phyloP scores from a whole-genome alignment of 371 early-diverging fungal species.

The Lichtheimia hyalospora region DNA sequence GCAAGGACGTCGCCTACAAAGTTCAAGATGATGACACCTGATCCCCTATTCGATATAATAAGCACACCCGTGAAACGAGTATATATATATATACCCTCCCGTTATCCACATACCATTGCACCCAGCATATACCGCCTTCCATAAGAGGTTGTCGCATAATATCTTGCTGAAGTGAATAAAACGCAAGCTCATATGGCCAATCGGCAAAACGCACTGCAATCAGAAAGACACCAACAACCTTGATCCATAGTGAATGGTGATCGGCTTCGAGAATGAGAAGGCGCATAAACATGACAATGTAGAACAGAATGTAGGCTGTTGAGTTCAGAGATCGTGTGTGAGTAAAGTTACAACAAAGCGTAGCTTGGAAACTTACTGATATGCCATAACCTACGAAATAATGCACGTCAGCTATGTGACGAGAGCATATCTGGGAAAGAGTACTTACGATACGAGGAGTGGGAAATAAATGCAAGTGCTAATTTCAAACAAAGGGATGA shows the following conservation, averaged over 20 bases:
- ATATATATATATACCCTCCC: neutral
- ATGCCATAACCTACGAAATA: slow-evolving; percentile 30
- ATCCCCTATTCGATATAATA: slow-evolving; percentile 24
- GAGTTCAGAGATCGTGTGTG: too few species aligned
- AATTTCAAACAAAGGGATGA: slow-evolving; percentile 47
- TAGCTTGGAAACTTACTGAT: slow-evolving; percentile 18
- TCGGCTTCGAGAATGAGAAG: slow-evolving; percentile 38
- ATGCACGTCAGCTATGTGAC: neutral
- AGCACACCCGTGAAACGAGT: neutral
- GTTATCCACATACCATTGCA: slow-evolving; percentile 31
- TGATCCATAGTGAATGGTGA: slow-evolving; percentile 37
- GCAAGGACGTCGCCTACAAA: slow-evolving; percentile 46
- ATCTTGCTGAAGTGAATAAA: slow-evolving; percentile 18
- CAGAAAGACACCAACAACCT: slow-evolving; percentile 30
- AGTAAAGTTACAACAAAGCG: neutral
- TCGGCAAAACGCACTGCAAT: slow-evolving; percentile 43
- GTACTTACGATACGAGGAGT: slow-evolving; percentile 46
- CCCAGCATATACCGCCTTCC: slow-evolving; percentile 42
- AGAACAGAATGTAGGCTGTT: slow-evolving; percentile 22
- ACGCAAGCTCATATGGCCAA: slow-evolving; percentile 49
- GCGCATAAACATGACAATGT: slow-evolving; percentile 46
- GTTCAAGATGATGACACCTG: slow-evolving; percentile 44
- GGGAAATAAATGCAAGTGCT: slow-evolving; percentile 44
- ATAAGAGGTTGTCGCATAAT: slow-evolving; percentile 7
- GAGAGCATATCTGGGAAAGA: neutral